Percentiles rank a stretch among this genome's conserved stretches.
Conservation (phyloP, 495 filamentous ascomycete species). For the Penicillium flavigenum region DNA sequence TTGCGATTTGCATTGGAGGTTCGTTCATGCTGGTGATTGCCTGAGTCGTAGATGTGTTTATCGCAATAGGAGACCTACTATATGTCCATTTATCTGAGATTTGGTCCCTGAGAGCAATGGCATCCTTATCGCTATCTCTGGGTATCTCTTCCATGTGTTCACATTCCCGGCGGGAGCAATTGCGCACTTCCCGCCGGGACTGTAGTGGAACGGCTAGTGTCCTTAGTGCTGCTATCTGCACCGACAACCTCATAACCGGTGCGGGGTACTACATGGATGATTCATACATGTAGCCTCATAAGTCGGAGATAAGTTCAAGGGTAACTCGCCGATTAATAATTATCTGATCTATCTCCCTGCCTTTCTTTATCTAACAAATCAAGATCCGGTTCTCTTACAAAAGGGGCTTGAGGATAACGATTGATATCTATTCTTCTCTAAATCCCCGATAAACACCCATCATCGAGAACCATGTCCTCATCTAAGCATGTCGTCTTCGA, state of each 20-base stretch:
- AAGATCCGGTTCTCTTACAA: background rate
- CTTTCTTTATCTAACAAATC: background rate
- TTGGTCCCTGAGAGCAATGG: background rate
- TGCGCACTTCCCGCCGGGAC: conserved; percentile 11
- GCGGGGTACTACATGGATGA: conserved; percentile 7
- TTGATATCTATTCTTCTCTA: background rate
- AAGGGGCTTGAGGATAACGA: background rate
- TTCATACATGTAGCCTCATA: background rate
- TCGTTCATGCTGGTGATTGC: conserved; percentile 1
- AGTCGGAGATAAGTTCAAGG: background rate
- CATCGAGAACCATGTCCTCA: conserved; percentile 15
- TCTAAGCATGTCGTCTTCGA: conserved; percentile 44
- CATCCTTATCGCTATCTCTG: conserved; percentile 1
- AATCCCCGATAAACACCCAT: conserved; percentile 4
- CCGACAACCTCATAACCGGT: background rate
- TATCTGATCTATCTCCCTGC: background rate
- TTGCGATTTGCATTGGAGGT: background rate
- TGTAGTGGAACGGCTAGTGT: background rate
- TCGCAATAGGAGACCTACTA: background rate
- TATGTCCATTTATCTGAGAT: background rate
- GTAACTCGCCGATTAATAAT: background rate
- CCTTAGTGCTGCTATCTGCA: background rate
- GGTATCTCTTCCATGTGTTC: conserved; percentile 2
- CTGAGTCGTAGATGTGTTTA: background rate
- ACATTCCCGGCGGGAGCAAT: background rate